phyloP scores from a whole-genome alignment of 495 filamentous ascomycete species.

The Tuber microsphaerosporum region DNA sequence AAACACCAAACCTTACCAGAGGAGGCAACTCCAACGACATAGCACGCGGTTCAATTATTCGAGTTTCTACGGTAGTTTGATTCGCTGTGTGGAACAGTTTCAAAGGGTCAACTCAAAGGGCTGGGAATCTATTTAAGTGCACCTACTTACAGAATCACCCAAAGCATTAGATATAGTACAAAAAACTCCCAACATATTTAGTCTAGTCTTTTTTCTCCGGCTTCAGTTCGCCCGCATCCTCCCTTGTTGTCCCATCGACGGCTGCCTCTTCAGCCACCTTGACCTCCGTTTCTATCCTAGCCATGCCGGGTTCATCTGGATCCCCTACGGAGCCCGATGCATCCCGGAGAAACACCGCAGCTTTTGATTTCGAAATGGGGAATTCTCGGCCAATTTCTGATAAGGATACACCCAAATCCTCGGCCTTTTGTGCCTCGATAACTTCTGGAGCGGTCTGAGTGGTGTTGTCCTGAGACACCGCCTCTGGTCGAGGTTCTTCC shows the following conservation, averaged over 20 bases:
- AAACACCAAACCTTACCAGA: too few species aligned
- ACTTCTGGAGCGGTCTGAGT: background rate
- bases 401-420: too few species aligned
- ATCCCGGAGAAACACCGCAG: too few species aligned
- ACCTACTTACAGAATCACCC: background rate
- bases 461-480: background rate
- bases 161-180: background rate
- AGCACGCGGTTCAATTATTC: too few species aligned
- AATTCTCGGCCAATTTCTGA: too few species aligned
- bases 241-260: background rate
- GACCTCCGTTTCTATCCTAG: background rate
- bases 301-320: too few species aligned
- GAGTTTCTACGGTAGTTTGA: background rate
- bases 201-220: background rate
- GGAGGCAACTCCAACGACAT: too few species aligned
- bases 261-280: background rate
- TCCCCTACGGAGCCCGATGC: too few species aligned
- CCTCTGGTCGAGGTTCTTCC: background rate
- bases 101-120: background rate
- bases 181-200: background rate
- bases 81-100: background rate
- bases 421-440: background rate
- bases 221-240: background rate
- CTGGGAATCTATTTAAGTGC: background rate
- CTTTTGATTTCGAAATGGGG: too few species aligned